phyloP scores from a whole-genome alignment of 495 filamentous ascomycete genomes.

The Aspergillus hancockii region DNA sequence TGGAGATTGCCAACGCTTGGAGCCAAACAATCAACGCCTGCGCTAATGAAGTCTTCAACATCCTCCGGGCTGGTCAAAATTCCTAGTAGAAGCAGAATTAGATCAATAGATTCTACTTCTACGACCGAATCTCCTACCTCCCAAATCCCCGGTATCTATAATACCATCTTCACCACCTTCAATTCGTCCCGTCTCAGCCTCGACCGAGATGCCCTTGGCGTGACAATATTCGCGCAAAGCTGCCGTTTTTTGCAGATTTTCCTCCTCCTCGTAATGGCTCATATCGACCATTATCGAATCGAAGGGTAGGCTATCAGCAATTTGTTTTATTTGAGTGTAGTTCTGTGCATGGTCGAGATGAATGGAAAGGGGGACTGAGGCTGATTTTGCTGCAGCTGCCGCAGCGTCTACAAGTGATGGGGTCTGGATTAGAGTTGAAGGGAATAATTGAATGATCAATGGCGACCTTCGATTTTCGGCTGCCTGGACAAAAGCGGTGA shows the following conservation, averaged over 20 bases:
- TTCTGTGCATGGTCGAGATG: slow-evolving; percentile 70
- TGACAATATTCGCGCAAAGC: slow-evolving; percentile 66
- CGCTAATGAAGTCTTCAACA: slow-evolving; percentile 65
- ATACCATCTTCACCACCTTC: slow-evolving; percentile 81
- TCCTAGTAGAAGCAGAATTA: slow-evolving; percentile 3
- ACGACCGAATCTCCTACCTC: slow-evolving; percentile 34
- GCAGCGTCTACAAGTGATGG: slow-evolving; percentile 54
- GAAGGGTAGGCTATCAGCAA: slow-evolving; percentile 58
- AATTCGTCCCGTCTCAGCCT: slow-evolving; percentile 74
- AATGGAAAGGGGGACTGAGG: slow-evolving; percentile 63
- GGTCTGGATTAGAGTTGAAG: slow-evolving; percentile 67
- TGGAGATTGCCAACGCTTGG: slow-evolving; percentile 81
- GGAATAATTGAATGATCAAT: slow-evolving; percentile 73
- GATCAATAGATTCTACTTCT: neutral
- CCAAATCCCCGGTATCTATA: slow-evolving; percentile 66
- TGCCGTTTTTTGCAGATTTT: slow-evolving; percentile 64
- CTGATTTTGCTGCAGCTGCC: slow-evolving; percentile 55
- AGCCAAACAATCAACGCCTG: slow-evolving; percentile 72
- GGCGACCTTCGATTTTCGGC: slow-evolving; percentile 67
- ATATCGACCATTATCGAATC: slow-evolving; percentile 75
- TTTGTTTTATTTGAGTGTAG: slow-evolving; percentile 57
- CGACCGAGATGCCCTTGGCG: slow-evolving; percentile 62
- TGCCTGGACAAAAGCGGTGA: slow-evolving; percentile 67
- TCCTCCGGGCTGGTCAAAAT: slow-evolving; percentile 68
- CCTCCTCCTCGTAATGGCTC: slow-evolving; percentile 72